A percentile compares a stretch with the other conserved stretches of the same genome.
Conservation (phyloP, 2,329 filamentous ascomycete genomes). For the Sporothrix brunneoviolacea region DNA sequence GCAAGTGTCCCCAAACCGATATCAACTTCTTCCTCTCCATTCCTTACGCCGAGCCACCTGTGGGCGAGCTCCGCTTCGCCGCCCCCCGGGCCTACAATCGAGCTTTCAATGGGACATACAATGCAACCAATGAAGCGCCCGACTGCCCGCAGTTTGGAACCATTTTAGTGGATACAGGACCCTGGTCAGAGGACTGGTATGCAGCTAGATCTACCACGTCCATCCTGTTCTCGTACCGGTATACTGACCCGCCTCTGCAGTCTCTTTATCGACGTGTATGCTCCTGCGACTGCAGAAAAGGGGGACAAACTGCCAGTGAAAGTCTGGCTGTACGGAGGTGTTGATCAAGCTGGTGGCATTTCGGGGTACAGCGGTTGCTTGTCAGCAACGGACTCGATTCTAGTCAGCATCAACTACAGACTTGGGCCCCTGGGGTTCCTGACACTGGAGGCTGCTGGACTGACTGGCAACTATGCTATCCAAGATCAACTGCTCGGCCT, state of each 20-base stretch:
- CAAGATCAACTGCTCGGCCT: conserved; percentile 43
- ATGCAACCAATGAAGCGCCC: not conserved
- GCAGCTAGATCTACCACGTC: too few relatives aligned
- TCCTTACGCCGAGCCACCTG: conserved; percentile 23
- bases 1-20: not conserved
- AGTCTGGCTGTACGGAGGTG: conserved; percentile 23
- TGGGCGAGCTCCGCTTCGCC: conserved; percentile 19
- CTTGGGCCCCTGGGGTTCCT: conserved; percentile 45
- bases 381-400: conserved; percentile 20
- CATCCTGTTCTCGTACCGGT: too few relatives aligned
- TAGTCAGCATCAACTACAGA: conserved; percentile 27
- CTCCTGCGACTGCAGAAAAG: conserved; percentile 41
- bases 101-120: conserved; percentile 7
- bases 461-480: conserved; percentile 44
- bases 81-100: conserved; percentile 21
- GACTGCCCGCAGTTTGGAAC: conserved; percentile 5
- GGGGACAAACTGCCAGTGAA: conserved; percentile 28
- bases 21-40: conserved; percentile 23
- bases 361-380: conserved; percentile 22
- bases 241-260: too few relatives aligned
- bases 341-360: conserved; percentile 20
- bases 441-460: conserved; percentile 30
- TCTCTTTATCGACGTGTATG: conserved; percentile 59
- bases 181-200: conserved; percentile 6
- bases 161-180: not conserved